Evolutionary conservation across 169 alveolate species (phyloP).

Genomic region (Plasmodium sp.): DNA sequence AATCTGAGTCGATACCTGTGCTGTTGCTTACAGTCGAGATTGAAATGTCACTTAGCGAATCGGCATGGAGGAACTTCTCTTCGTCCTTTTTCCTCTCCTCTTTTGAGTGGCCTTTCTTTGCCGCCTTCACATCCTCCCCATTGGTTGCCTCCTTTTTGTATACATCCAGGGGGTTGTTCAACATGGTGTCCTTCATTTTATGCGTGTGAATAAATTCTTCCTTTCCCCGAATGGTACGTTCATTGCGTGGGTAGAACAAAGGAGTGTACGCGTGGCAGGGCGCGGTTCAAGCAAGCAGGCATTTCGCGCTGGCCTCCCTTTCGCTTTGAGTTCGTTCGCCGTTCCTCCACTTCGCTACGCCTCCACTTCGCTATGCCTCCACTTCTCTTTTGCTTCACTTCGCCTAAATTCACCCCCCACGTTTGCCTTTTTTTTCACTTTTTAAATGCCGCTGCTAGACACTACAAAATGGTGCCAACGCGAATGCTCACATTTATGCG

Average conservation of each 20-base stretch:
- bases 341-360: neutral
- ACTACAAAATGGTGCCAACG: neutral
- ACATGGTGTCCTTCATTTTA: slow-evolving; percentile 15
- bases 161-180: slow-evolving; percentile 9
- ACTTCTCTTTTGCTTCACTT: neutral
- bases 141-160: slow-evolving; percentile 1
- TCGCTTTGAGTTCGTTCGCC: neutral
- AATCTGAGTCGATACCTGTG: slow-evolving; percentile 71
- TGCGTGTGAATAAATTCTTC: neutral
- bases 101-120: neutral
- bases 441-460: neutral
- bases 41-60: slow-evolving; percentile 63
- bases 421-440: neutral
- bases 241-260: neutral
- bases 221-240: neutral
- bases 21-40: slow-evolving; percentile 66
- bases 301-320: neutral
- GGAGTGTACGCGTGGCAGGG: neutral
- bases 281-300: neutral
- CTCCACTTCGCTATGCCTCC: neutral
- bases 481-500: neutral
- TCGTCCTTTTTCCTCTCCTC: neutral
- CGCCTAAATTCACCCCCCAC: neutral
- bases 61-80: neutral
- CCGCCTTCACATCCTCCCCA: neutral